Evolutionary conservation across 179 eudicot genomes (phyloP).

Genomic region (Heliamphora pulchella): DNA sequence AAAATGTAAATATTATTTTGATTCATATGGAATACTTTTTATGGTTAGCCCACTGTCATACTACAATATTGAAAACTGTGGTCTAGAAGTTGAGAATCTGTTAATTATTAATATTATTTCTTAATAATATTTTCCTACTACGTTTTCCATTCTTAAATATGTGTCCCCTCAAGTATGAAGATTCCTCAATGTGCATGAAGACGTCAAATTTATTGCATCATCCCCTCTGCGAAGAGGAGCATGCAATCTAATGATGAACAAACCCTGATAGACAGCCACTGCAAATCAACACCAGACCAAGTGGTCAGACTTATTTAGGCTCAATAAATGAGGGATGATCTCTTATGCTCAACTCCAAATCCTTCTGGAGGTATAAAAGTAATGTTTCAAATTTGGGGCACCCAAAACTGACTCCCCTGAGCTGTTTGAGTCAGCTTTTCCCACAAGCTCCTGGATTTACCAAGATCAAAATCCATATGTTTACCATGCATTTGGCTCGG

Average conservation of each 20-base stretch:
- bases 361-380: not conserved
- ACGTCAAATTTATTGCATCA: not conserved
- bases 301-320: not conserved
- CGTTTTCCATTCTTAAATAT: not conserved
- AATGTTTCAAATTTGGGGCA: too few species aligned
- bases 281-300: not conserved
- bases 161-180: not conserved
- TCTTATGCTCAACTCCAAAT: not conserved
- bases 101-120: not conserved
- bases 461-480: not conserved
- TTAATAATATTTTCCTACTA: not conserved
- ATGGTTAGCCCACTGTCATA: not conserved
- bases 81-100: not conserved
- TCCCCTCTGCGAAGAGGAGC: not conserved
- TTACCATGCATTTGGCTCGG: not conserved
- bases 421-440: not conserved
- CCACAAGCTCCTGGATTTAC: not conserved
- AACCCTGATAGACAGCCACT: conserved; percentile 1
- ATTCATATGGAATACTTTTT: not conserved
- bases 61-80: not conserved
- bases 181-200: not conserved
- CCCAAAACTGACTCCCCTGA: not conserved
- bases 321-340: not conserved
- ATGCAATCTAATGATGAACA: not conserved
- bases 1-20: not conserved